Evolutionary conservation across 768 basidiomycete genomes (phyloP).

Genomic region (Pleurotus citrinopileatus): DNA sequence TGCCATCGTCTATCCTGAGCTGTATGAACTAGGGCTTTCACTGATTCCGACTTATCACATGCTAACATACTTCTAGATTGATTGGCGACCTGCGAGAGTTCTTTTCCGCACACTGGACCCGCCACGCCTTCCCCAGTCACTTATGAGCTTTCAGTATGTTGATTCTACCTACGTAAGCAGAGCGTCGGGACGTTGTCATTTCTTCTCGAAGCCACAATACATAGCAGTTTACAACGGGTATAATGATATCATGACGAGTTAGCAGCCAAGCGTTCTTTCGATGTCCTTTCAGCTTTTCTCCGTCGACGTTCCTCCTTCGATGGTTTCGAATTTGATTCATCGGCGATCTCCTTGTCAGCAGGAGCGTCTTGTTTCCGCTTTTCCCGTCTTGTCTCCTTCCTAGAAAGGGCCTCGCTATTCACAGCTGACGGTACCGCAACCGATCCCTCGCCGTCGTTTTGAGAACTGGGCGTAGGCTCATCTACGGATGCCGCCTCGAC

Average conservation of each 20-base stretch:
- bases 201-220: not conserved
- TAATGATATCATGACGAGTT: not conserved
- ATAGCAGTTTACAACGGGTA: not conserved
- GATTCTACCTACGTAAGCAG: too few relatives aligned
- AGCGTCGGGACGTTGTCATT: not conserved
- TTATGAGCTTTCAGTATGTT: too few relatives aligned
- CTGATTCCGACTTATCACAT: not conserved
- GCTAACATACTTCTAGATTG: not conserved
- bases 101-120: conserved; percentile 1
- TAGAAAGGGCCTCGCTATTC: not conserved
- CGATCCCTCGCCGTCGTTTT: too few relatives aligned
- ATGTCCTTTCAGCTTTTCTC: conserved; percentile 2
- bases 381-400: not conserved
- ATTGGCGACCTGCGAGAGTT: not conserved
- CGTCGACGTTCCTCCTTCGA: conserved; percentile 8
- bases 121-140: not conserved
- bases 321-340: not conserved
- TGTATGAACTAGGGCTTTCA: not conserved
- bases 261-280: not conserved
- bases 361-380: not conserved
- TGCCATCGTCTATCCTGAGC: not conserved
- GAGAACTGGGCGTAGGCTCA: not conserved
- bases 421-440: not conserved
- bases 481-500: conserved; percentile 14
- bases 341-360: not conserved